Conservation (phyloP, 805 yeast genomes). For the Brettanomyces bruxellensis region DNA sequence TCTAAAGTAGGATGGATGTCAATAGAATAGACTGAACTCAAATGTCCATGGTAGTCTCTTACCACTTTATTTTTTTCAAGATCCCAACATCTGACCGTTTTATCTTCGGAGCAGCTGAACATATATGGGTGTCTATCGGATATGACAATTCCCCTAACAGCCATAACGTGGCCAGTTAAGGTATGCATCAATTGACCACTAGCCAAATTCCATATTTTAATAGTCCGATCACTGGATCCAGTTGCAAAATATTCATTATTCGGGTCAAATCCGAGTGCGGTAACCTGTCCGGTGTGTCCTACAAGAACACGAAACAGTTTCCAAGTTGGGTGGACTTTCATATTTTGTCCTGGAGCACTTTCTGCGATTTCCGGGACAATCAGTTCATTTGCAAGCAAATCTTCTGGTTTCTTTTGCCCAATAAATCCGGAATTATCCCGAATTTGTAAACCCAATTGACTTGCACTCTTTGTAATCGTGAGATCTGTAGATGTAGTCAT, state of each 20-base stretch:
- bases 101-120: conserved; percentile 90
- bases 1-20: conserved; percentile 85
- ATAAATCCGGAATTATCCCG: too few relatives aligned
- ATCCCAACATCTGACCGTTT: conserved; percentile 93
- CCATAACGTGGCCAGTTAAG: conserved; percentile 85
- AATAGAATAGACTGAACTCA: conserved; percentile 78
- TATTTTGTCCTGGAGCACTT: conserved; percentile 9
- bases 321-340: conserved; percentile 55
- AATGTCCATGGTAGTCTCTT: conserved; percentile 89
- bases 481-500: conserved; percentile 3
- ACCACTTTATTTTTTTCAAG: conserved; percentile 74
- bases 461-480: too few relatives aligned
- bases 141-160: conserved; percentile 67
- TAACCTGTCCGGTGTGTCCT: conserved; percentile 92
- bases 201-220: conserved; percentile 87
- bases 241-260: conserved; percentile 87
- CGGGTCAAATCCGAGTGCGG: conserved; percentile 76
- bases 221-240: conserved; percentile 82
- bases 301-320: conserved; percentile 61
- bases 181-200: conserved; percentile 62
- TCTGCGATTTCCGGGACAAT: conserved; percentile 14
- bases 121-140: conserved; percentile 77
- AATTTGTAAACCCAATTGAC: too few relatives aligned
- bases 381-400: conserved; percentile 16
- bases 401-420: conserved; percentile 6